These are phyloP conservation scores for Umbelopsis vinacea DNA, from an alignment of 192 early-diverging fungal species.

Conservation along the genomic window DNA sequence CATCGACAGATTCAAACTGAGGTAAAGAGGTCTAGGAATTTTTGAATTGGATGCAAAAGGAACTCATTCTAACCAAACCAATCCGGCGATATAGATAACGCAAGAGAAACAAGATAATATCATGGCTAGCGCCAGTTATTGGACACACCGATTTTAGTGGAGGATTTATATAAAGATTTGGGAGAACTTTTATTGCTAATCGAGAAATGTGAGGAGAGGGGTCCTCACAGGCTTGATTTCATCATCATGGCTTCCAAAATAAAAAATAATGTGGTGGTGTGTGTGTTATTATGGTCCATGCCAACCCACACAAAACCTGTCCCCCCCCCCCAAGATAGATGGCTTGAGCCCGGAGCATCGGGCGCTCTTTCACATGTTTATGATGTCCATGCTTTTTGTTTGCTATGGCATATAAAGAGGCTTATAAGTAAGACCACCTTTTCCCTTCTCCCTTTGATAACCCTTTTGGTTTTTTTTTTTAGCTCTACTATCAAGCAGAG, in stretches of 20 bases:
- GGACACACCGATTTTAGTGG: neutral
- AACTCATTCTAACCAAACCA: neutral
- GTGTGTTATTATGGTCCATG: neutral
- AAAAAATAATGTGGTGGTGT: too few relatives aligned
- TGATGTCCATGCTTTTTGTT: slow-evolving; percentile 4
- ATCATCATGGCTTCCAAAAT: too few relatives aligned
- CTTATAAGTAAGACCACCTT: neutral
- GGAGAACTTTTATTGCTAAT: too few relatives aligned
- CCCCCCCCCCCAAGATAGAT: neutral
- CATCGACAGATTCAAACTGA: slow-evolving; percentile 88
- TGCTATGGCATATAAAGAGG: neutral
- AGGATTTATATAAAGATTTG: too few relatives aligned
- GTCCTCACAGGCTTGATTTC: too few relatives aligned
- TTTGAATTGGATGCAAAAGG: neutral
- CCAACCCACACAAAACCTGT: neutral
- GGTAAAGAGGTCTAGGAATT: slow-evolving; percentile 37
- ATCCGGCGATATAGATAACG: slow-evolving; percentile 9
- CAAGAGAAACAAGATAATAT: slow-evolving; percentile 20
- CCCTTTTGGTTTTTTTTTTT: neutral
- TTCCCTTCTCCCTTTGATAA: neutral
- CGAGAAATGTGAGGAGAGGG: too few relatives aligned
- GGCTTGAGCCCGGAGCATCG: neutral
- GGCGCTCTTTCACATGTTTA: slow-evolving; percentile 14
- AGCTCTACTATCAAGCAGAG: neutral
- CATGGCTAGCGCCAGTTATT: slow-evolving; percentile 17